Evolutionary conservation across 495 filamentous ascomycete genomes (phyloP).

Genomic region (Penicillium coprophilum): DNA sequence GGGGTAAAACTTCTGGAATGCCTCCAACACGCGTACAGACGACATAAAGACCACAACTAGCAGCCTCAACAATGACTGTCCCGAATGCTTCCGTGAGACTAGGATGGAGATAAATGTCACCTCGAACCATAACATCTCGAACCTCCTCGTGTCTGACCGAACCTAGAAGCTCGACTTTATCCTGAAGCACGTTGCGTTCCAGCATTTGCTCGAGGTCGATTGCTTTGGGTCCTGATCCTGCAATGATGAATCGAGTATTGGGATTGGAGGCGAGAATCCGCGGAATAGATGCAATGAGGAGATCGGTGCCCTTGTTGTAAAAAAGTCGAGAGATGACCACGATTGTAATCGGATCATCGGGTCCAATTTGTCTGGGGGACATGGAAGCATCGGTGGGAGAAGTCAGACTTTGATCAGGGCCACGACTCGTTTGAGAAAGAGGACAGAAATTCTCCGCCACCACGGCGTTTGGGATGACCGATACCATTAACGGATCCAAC

Average conservation of each 20-base stretch:
- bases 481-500: conserved; percentile 93
- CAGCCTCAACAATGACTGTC: conserved; percentile 95
- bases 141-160: conserved; percentile 94
- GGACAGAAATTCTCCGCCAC: conserved; percentile 95
- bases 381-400: conserved; percentile 43
- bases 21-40: conserved; percentile 96
- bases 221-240: conserved; percentile 89
- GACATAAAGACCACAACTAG: conserved; percentile 90
- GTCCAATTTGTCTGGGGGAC: conserved; percentile 60
- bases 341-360: conserved; percentile 87
- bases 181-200: conserved; percentile 91
- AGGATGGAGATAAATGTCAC: conserved; percentile 95
- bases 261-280: conserved; percentile 85
- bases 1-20: conserved; percentile 91
- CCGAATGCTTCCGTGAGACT: conserved; percentile 95
- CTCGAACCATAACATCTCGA: conserved; percentile 95
- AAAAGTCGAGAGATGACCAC: conserved; percentile 96
- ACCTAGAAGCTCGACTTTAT: conserved; percentile 87
- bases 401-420: conserved; percentile 31
- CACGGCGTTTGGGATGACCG: conserved; percentile 94
- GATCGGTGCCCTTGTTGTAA: conserved; percentile 97
- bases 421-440: conserved; percentile 41
- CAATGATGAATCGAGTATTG: conserved; percentile 96
- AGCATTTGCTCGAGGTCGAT: conserved; percentile 98
- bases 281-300: conserved; percentile 90